Base-by-base conservation (phyloP, 768 basidiomycete species). In the Tricholoma furcatifolium region DNA sequence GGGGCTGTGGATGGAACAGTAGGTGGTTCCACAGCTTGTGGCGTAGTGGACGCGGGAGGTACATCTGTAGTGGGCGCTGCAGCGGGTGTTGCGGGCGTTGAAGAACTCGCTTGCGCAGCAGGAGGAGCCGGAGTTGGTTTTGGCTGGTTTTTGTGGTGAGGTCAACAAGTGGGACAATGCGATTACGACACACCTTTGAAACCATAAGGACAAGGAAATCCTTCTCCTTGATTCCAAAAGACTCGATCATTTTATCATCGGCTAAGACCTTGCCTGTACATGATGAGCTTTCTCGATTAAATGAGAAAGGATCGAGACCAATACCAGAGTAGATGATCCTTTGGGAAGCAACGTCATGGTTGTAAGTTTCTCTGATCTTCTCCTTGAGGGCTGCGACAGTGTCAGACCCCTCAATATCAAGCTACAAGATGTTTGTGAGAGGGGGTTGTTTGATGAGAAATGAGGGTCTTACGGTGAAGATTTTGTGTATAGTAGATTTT, bases 201-300 rank as follows among this genome's bases (percentile, higher is more conserved):
- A 98, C 91, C 96, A 98, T 99, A 39, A 99, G 83, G n/a, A 99
- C 97, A 55, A 98, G 74, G 74, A 99, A 99, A 69, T 97, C 96
- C 75, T 97, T 98, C 72, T 98, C 96, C 74, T 97, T 95, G 77
- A 98, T 91, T 49, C 88, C 84, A 64, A 88, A 90, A 42, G 89
- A 87, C 61, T 81, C 89, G 32, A 99, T 81, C 2, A 88, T 88
- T 76, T 94, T 95, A 53, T 84, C 82, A 68, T 99, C 94, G 9
- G 82, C 66, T 18, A 98, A 79, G 43, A 99, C 88, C 78, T 96
- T 95, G 50, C 97, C 96, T 97, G 30, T 47, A 45, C 8, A 54
- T 36, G 15, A 38, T 36, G 45, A 46, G 46, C 12, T 41, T 39
- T 18, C 34, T 21, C 47, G 14, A 18, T 23, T 15, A 38, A 23